Base-by-base conservation (phyloP, 805 yeast genomes). In the Saccharomycopsis capsularis region DNA sequence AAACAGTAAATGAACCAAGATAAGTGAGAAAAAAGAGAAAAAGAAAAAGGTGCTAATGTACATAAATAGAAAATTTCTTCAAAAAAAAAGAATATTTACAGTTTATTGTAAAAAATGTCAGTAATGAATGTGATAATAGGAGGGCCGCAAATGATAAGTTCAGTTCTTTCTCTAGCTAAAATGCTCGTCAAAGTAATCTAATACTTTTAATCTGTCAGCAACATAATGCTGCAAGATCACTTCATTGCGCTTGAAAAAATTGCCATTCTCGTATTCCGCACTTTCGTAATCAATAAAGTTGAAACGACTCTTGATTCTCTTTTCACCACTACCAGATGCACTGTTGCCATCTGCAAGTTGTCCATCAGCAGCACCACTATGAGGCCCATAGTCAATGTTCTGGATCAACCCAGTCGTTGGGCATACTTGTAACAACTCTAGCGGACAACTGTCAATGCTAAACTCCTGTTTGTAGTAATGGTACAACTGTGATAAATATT, bases 181-280 rank as follows among this genome's bases (percentile, higher is more conserved):
- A n/a, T n/a, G n/a, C n/a, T 11, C 38, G n/a, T 16, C 15, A 34
- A 34, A 34, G 19, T 9, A 34, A 34, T 34, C 38, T 16, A 34
- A 34, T 6, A 34, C 19, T 34, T 34, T 34, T 18, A 34, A 11
- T 34, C 38, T 34, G n/a, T 34, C 38, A 16, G n/a, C 38, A 34
- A n/a, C 38, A 34, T 34, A 34, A 34, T 34, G 38, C 38, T 34
- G 38, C 15, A 34, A 34, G 38, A 34, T 34, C 18, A 34, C 18
- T 9, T 34, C 38, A n/a, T 34, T 34, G 5, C 18, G 38, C n/a
- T n/a, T 34, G 18, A 34, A 9, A 11, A n/a, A 34, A 6, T 34
- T 34, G 13, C 18, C 18, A 9, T 34, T 18, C n/a, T 34, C 38
- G 18, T 34, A 34, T 11, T 34, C 38, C 5, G 15, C 38, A 34